Conservation (phyloP, 2,329 filamentous ascomycete species). For the Colletotrichum lentis region DNA sequence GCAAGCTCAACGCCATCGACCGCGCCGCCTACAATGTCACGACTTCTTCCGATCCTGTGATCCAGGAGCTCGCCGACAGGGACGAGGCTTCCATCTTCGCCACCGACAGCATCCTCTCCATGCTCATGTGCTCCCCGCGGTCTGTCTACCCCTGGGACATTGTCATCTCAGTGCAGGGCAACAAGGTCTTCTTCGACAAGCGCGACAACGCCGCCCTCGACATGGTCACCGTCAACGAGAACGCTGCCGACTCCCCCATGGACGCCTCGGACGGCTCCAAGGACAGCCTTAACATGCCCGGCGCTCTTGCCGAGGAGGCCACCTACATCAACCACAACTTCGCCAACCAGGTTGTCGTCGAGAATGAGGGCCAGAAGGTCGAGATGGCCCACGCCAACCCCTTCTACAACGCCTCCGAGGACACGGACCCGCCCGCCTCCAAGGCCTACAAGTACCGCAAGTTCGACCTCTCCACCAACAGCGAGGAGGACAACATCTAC, state of each 20-base stretch:
- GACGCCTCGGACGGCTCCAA: conserved; percentile 92
- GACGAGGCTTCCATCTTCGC: conserved; percentile 96
- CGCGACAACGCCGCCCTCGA: conserved; percentile 93
- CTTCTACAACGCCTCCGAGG: conserved; percentile 94
- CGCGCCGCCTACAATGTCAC: conserved; percentile 98
- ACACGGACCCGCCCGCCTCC: conserved; percentile 91
- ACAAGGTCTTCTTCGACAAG: conserved; percentile 99
- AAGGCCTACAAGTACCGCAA: conserved; percentile 99
- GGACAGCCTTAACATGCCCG: conserved; percentile 93
- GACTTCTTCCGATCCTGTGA: conserved; percentile 93
- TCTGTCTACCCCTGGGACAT: conserved; percentile 99
- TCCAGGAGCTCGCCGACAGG: conserved; percentile 95
- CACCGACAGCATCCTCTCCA: conserved; percentile 95
- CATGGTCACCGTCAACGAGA: conserved; percentile 99
- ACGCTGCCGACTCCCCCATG: conserved; percentile 91
- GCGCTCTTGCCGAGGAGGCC: conserved; percentile 91
- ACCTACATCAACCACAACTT: conserved; percentile 99
- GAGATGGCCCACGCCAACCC: conserved; percentile 90
- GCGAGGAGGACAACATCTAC: conserved; percentile 86
- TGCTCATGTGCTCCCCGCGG: conserved; percentile 98
- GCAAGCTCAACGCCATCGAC: conserved; percentile 87
- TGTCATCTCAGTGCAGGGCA: conserved; percentile 88
- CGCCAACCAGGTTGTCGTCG: conserved; percentile 90
- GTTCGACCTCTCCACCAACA: conserved; percentile 94
- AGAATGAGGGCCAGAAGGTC: conserved; percentile 80